A percentile compares a stretch with the other conserved stretches of the same genome.
These are phyloP conservation scores for Mimosa bimucronata DNA, from an alignment of 306 rosid species.

Conservation along the genomic window DNA sequence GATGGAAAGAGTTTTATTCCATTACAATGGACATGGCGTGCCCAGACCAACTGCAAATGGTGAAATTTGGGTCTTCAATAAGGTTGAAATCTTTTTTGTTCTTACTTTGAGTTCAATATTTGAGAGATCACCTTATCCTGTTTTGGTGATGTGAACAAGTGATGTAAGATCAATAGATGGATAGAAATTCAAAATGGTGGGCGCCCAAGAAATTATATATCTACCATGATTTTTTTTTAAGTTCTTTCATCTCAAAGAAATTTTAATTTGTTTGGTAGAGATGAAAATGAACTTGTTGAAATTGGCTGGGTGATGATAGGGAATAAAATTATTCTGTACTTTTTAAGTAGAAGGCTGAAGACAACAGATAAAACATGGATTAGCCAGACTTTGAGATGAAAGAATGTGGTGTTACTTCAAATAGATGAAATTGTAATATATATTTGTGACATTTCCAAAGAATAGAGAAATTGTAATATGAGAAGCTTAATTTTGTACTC, in stretches of 20 bases:
- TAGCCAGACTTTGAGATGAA: too few relatives aligned
- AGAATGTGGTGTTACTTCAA: too few relatives aligned
- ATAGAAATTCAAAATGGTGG: neutral
- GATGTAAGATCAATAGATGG: neutral
- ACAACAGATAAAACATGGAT: too few relatives aligned
- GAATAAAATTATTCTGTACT: neutral
- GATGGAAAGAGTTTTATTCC: slow-evolving; percentile 94
- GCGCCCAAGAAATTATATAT: neutral
- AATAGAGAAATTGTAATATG: too few relatives aligned
- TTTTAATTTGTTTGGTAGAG: neutral
- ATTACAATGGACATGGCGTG: slow-evolving; percentile 99
- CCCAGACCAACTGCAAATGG: slow-evolving; percentile 96
- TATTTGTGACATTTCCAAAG: too few relatives aligned
- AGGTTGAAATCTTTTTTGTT: slow-evolving; percentile 49
- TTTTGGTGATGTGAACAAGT: neutral
- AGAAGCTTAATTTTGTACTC: too few relatives aligned
- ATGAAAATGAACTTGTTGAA: neutral
- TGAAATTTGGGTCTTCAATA: slow-evolving; percentile 99
- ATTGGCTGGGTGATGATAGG: neutral
- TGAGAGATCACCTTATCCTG: neutral
- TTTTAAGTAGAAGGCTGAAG: neutral
- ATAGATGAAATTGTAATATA: too few relatives aligned
- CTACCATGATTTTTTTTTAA: too few relatives aligned
- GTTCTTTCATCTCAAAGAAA: neutral
- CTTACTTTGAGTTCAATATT: neutral